Conservation (phyloP, 345 rosid genomes). For the Camelina sativa region DNA sequence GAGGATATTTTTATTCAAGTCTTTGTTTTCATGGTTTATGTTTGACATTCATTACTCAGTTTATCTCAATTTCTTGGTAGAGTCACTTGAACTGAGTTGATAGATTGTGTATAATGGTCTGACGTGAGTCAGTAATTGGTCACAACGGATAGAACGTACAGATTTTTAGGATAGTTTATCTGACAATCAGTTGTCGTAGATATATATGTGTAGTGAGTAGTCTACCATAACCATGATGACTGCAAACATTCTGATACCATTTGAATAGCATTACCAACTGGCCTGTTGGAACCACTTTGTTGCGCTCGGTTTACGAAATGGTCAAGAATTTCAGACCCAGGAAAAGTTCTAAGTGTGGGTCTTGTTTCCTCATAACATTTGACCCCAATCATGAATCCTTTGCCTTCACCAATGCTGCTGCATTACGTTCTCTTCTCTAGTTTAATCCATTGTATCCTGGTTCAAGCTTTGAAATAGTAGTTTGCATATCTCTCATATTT, state of each 20-base stretch:
- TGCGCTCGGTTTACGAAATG: not conserved
- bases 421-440: not conserved
- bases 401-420: not conserved
- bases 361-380: not conserved
- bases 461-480: not conserved
- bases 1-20: not conserved
- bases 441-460: not conserved
- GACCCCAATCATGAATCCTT: not conserved
- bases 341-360: not conserved
- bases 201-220: constrained; percentile 1
- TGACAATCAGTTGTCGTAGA: not conserved
- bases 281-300: not conserved
- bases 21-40: constrained; percentile 17
- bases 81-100: not conserved
- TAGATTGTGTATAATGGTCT: constrained; percentile 8
- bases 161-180: not conserved
- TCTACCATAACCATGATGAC: not conserved
- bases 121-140: not conserved
- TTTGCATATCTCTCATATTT: not conserved
- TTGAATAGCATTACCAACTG: not conserved
- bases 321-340: not conserved
- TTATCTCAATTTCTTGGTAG: not conserved
- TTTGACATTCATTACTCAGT: not conserved
- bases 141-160: not conserved
- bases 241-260: not conserved